A percentile compares a stretch with the other conserved stretches of the same genome.
Conservation (phyloP, 768 basidiomycete species). For the Tubosaeta brunneosetosa region DNA sequence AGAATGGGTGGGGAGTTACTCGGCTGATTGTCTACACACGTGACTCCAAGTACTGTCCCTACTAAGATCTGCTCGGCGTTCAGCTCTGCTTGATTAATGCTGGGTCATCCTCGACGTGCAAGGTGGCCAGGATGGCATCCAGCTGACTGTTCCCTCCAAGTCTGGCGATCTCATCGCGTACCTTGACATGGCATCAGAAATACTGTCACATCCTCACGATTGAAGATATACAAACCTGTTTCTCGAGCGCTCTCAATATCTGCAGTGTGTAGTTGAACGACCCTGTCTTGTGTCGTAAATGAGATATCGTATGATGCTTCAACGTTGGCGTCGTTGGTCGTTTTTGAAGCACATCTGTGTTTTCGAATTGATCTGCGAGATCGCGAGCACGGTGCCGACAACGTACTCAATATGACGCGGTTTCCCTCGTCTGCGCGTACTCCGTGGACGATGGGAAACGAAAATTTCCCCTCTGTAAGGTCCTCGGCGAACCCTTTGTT, state of each 20-base stretch:
- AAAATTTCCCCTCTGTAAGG: conserved; percentile 77
- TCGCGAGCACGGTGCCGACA: neutral
- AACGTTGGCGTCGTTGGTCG: conserved; percentile 79
- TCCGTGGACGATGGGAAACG: conserved; percentile 73
- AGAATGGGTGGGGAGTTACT: neutral
- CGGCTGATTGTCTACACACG: no score
- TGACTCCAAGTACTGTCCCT: no score
- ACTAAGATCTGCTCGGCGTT: neutral
- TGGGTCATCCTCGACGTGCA: conserved; percentile 38
- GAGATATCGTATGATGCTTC: conserved; percentile 76
- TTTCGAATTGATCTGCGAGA: neutral
- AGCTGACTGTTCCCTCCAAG: conserved; percentile 75
- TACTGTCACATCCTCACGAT: neutral
- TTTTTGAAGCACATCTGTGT: conserved; percentile 84
- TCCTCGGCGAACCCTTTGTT: conserved; percentile 72
- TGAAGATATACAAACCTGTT: conserved; percentile 35
- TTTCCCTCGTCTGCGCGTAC: conserved; percentile 77
- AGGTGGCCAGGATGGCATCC: conserved; percentile 49
- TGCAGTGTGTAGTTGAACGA: conserved; percentile 83
- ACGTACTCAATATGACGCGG: conserved; percentile 77
- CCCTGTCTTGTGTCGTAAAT: conserved; percentile 67
- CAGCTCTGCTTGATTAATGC: neutral
- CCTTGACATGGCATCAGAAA: conserved; percentile 21
- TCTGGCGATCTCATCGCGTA: conserved; percentile 58
- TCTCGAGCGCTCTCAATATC: conserved; percentile 63